phyloP scores from a whole-genome alignment of 2,329 filamentous ascomycete species.

The Pestalotiopsis sp. region DNA sequence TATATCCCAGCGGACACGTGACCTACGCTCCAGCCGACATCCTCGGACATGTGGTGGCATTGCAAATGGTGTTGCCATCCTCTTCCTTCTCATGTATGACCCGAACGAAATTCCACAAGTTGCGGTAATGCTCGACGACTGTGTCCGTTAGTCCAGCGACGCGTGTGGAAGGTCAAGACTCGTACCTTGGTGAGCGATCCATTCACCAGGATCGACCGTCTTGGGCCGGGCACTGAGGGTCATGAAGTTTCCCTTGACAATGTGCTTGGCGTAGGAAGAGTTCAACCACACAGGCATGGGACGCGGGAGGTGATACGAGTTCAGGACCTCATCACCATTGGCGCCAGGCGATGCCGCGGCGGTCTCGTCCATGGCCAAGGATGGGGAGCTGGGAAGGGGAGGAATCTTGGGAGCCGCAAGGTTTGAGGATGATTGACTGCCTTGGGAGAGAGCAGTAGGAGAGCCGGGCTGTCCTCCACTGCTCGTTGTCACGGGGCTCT shows the following conservation, averaged over 20 bases:
- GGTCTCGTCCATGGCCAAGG: slow-evolving; percentile 67
- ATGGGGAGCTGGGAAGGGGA: slow-evolving; percentile 65
- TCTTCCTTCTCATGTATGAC: slow-evolving; percentile 87
- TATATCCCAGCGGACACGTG: neutral
- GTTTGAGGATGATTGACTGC: slow-evolving; percentile 53
- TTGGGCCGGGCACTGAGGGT: slow-evolving; percentile 90
- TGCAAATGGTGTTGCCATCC: slow-evolving; percentile 79
- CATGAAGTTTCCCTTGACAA: slow-evolving; percentile 97
- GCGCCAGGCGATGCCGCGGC: slow-evolving; percentile 43
- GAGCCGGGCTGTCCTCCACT: slow-evolving; percentile 48
- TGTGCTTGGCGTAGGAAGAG: slow-evolving; percentile 76
- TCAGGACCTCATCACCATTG: slow-evolving; percentile 57
- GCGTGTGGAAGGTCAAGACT: neutral
- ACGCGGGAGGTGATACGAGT: slow-evolving; percentile 65
- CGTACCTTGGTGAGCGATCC: slow-evolving; percentile 91
- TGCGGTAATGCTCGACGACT: slow-evolving; percentile 93
- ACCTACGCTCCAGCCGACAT: slow-evolving; percentile 95
- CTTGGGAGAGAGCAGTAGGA: slow-evolving; percentile 47
- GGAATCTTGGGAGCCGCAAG: slow-evolving; percentile 62
- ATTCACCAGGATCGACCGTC: slow-evolving; percentile 92
- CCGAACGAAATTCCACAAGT: slow-evolving; percentile 86
- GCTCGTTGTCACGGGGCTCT: slow-evolving; percentile 54
- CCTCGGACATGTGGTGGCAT: slow-evolving; percentile 78
- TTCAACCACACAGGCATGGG: slow-evolving; percentile 76
- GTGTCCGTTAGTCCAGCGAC: slow-evolving; percentile 28